Percentiles rank a stretch among this genome's conserved stretches.
Conservation (phyloP, 2,329 filamentous ascomycete genomes). For the Grosmannia serpens region DNA sequence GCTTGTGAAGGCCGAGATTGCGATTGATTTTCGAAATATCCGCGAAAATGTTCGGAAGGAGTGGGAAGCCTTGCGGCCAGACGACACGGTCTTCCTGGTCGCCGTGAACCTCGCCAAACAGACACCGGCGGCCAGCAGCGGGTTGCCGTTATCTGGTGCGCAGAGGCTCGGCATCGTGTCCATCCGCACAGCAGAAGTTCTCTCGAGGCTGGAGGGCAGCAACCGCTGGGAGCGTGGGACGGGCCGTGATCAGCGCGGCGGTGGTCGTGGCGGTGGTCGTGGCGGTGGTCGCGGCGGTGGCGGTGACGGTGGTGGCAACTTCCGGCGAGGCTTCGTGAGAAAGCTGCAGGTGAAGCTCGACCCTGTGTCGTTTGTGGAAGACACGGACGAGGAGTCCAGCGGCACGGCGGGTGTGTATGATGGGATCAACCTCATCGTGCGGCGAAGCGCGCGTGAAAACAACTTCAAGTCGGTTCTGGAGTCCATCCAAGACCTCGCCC, state of each 20-base stretch:
- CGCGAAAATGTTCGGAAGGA: slow-evolving; percentile 65
- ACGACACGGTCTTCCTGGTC: slow-evolving; percentile 83
- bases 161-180: slow-evolving; percentile 57
- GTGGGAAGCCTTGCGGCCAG: slow-evolving; percentile 79
- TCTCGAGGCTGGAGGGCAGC: slow-evolving; percentile 76
- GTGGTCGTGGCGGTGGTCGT: neutral
- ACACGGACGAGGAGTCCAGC: slow-evolving; percentile 52
- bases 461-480: slow-evolving; percentile 93
- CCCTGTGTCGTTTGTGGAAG: slow-evolving; percentile 61
- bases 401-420: slow-evolving; percentile 75
- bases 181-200: slow-evolving; percentile 73
- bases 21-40: slow-evolving; percentile 71
- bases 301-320: slow-evolving; percentile 43
- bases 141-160: slow-evolving; percentile 24
- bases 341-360: slow-evolving; percentile 76
- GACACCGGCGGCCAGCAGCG: slow-evolving; percentile 24
- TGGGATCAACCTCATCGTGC: slow-evolving; percentile 72
- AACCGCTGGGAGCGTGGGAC: slow-evolving; percentile 37
- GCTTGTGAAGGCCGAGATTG: slow-evolving; percentile 74
- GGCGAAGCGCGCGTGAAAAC: slow-evolving; percentile 79
- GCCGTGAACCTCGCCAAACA: slow-evolving; percentile 51
- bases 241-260: slow-evolving; percentile 40
- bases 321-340: slow-evolving; percentile 48
- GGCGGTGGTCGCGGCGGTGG: neutral
- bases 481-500: slow-evolving; percentile 74